phyloP scores from a whole-genome alignment of 805 yeast species.

The Isabelozyma heimii region DNA sequence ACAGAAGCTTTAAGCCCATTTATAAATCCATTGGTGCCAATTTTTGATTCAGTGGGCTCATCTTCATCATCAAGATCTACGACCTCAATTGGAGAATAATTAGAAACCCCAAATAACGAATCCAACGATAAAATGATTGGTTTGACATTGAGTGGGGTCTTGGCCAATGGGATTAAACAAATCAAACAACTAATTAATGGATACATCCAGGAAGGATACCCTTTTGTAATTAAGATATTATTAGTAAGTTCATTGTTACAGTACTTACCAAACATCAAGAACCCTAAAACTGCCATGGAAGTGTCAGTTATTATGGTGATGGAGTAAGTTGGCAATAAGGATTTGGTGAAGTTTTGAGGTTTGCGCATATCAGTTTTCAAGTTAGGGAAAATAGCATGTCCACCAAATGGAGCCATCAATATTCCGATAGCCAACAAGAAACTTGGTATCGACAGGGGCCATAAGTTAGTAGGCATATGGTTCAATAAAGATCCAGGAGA shows the following conservation, averaged over 20 bases:
- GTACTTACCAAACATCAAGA: constrained; percentile 52
- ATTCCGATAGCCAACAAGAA: constrained; percentile 62
- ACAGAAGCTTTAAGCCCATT: constrained; percentile 4
- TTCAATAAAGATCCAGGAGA: constrained; percentile 74
- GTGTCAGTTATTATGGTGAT: constrained; percentile 61
- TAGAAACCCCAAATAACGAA: constrained; percentile 35
- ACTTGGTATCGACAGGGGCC: constrained; percentile 55
- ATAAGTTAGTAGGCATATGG: constrained; percentile 63
- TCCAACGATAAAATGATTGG: constrained; percentile 78
- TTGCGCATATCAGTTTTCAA: constrained; percentile 72
- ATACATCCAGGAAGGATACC: constrained; percentile 48
- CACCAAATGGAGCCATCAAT: constrained; percentile 78
- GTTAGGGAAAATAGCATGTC: constrained; percentile 81
- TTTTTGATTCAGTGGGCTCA: not conserved
- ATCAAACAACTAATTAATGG: constrained; percentile 60
- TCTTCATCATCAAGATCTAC: not conserved
- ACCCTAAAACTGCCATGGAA: constrained; percentile 65
- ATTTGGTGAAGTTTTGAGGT: constrained; percentile 53
- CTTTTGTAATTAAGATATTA: constrained; percentile 42
- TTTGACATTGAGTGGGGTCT: constrained; percentile 77
- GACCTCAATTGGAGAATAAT: constrained; percentile 2
- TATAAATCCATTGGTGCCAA: not conserved
- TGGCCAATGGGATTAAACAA: constrained; percentile 82
- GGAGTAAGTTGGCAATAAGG: constrained; percentile 57
- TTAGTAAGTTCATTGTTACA: constrained; percentile 54